These are phyloP conservation scores for Mortierella sp. DNA, from an alignment of 371 early-diverging fungal genomes.

Conservation along the genomic window DNA sequence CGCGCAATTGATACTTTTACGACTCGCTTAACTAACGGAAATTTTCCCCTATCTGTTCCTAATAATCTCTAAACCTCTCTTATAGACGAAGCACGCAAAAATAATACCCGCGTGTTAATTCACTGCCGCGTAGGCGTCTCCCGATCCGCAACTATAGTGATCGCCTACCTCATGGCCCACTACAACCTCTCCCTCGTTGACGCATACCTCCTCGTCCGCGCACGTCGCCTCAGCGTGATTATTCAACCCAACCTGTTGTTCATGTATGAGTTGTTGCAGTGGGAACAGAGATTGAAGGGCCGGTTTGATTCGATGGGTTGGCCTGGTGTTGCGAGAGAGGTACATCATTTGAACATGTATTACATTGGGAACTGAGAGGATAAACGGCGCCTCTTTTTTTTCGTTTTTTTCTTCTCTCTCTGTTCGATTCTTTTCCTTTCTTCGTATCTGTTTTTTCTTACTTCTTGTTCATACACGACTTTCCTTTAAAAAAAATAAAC, in stretches of 20 bases:
- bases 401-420: neutral
- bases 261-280: constrained; percentile 76
- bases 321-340: constrained; percentile 50
- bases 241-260: constrained; percentile 81
- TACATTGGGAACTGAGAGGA: constrained; percentile 36
- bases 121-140: constrained; percentile 81
- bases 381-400: too few relatives aligned
- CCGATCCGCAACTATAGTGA: constrained; percentile 76
- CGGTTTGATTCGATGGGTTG: constrained; percentile 56
- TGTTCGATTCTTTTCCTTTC: neutral
- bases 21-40: too few relatives aligned
- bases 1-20: neutral
- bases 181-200: constrained; percentile 65
- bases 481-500: neutral
- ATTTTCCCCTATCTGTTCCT: neutral
- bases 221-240: constrained; percentile 75
- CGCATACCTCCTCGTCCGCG: constrained; percentile 75
- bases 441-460: neutral
- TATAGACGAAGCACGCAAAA: constrained; percentile 47
- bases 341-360: constrained; percentile 55
- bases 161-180: constrained; percentile 76
- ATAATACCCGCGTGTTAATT: constrained; percentile 60
- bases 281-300: constrained; percentile 64
- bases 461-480: neutral
- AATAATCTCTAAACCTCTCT: neutral